Evolutionary conservation across 2,329 filamentous ascomycete genomes (phyloP).

Genomic region (Trichoderma koningiopsis): DNA sequence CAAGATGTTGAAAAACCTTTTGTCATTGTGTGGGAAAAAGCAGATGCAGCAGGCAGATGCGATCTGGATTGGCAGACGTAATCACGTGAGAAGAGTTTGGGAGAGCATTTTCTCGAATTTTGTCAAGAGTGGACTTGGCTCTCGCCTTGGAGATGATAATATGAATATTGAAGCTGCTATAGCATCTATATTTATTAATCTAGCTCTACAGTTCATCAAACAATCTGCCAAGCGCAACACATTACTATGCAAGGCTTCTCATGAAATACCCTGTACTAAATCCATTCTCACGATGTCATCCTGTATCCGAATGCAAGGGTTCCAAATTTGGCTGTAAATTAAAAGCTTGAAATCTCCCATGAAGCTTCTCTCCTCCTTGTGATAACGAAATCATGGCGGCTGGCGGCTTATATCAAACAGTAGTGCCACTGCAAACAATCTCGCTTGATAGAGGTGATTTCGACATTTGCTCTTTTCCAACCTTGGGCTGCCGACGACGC

Average conservation of each 20-base stretch:
- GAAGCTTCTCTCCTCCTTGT: not conserved
- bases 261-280: not conserved
- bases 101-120: not conserved
- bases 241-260: not conserved
- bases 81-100: not conserved
- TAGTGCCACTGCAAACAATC: not conserved
- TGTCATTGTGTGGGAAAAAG: not conserved
- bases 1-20: not conserved
- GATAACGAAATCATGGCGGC: not conserved
- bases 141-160: not conserved
- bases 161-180: not conserved
- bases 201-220: not conserved
- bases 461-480: not conserved
- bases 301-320: not conserved
- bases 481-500: not conserved
- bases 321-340: not conserved
- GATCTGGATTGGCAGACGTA: not conserved
- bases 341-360: too few relatives aligned
- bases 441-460: not conserved
- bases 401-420: not conserved
- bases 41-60: not conserved
- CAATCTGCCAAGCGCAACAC: not conserved
- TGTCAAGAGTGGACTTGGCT: too few relatives aligned
- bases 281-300: not conserved
- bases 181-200: not conserved